phyloP scores from a whole-genome alignment of 1,284 basidiomycete species.

The Cystobasidiaceae sp. region DNA sequence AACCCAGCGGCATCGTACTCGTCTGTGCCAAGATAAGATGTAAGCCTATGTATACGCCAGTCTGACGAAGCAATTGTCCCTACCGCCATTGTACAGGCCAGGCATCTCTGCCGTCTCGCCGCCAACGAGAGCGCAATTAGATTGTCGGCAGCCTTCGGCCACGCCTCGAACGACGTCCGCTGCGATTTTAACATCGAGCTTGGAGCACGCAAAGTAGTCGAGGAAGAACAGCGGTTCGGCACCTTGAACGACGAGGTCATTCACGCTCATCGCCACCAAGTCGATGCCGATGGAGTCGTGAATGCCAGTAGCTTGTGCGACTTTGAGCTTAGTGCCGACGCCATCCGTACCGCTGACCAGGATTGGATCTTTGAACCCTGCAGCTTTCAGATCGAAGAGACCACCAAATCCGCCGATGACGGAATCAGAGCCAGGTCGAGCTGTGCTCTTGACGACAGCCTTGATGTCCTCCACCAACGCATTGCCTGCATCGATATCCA shows the following conservation, averaged over 20 bases:
- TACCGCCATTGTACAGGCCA: conserved; percentile 85
- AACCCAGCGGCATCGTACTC: conserved; percentile 99
- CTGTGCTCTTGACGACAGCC: conserved; percentile 83
- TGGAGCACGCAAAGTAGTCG: conserved; percentile 95
- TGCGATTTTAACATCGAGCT: conserved; percentile 75
- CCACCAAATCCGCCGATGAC: conserved; percentile 98
- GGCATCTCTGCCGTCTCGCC: conserved; percentile 99
- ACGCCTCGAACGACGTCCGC: conserved; percentile 85
- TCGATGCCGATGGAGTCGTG: conserved; percentile 93
- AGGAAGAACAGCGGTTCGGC: conserved; percentile 96
- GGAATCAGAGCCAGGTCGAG: conserved; percentile 79
- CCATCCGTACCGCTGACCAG: conserved; percentile 96
- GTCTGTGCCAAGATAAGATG: no score
- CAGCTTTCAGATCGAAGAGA: conserved; percentile 89
- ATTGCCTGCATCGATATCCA: conserved; percentile 93
- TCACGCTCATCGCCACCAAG: conserved; percentile 97
- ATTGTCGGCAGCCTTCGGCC: conserved; percentile 76
- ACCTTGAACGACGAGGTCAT: conserved; percentile 94
- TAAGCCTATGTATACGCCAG: no score
- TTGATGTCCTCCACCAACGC: conserved; percentile 89
- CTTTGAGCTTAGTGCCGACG: conserved; percentile 90
- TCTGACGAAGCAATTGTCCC: no score
- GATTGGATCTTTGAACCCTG: conserved; percentile 80
- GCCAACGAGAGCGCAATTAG: conserved; percentile 88
- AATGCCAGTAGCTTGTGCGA: conserved; percentile 78